Percentiles rank a stretch among this genome's conserved stretches.
phyloP scores from a whole-genome alignment of 768 basidiomycete species.

The Psilocybe subaeruginosa region DNA sequence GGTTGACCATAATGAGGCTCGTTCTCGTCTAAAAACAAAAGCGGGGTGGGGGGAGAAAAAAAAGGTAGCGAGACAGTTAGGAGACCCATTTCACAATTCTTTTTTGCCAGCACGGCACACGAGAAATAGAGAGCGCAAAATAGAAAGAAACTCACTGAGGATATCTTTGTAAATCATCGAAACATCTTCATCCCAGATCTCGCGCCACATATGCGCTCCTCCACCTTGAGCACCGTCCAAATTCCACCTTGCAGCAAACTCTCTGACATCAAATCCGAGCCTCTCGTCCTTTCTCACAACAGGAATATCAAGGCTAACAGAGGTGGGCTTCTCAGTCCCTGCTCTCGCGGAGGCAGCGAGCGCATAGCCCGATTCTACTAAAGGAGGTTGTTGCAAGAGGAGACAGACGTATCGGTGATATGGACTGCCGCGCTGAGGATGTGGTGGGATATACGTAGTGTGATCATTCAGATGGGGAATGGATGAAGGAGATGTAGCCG shows the following conservation, averaged over 20 bases:
- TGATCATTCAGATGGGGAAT: slow-evolving; percentile 52
- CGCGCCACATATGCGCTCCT: slow-evolving; percentile 85
- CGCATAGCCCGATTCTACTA: slow-evolving; percentile 33
- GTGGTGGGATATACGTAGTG: slow-evolving; percentile 85
- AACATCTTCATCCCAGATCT: slow-evolving; percentile 71
- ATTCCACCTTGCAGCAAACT: slow-evolving; percentile 58
- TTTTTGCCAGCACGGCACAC: slow-evolving; percentile 12
- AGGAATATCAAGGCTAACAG: slow-evolving; percentile 46
- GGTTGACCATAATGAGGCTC: slow-evolving; percentile 63
- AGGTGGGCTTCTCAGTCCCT: slow-evolving; percentile 29
- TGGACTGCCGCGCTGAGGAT: slow-evolving; percentile 85
- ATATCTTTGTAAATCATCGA: slow-evolving; percentile 64
- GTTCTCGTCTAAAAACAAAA: slow-evolving; percentile 30
- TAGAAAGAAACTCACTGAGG: slow-evolving; percentile 56
- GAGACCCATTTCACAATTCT: not conserved
- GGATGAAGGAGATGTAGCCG: slow-evolving; percentile 49
- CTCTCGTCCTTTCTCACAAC: slow-evolving; percentile 50
- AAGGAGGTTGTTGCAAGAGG: slow-evolving; percentile 69
- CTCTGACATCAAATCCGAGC: slow-evolving; percentile 65
- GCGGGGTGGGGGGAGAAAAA: slow-evolving; percentile 11
- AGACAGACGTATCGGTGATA: slow-evolving; percentile 90
- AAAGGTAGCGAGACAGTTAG: slow-evolving; percentile 15
- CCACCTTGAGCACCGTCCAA: slow-evolving; percentile 61
- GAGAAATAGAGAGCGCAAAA: slow-evolving; percentile 6
- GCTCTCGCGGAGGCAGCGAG: slow-evolving; percentile 37